phyloP scores from a whole-genome alignment of 768 basidiomycete species.

The Amanita exitialis region DNA sequence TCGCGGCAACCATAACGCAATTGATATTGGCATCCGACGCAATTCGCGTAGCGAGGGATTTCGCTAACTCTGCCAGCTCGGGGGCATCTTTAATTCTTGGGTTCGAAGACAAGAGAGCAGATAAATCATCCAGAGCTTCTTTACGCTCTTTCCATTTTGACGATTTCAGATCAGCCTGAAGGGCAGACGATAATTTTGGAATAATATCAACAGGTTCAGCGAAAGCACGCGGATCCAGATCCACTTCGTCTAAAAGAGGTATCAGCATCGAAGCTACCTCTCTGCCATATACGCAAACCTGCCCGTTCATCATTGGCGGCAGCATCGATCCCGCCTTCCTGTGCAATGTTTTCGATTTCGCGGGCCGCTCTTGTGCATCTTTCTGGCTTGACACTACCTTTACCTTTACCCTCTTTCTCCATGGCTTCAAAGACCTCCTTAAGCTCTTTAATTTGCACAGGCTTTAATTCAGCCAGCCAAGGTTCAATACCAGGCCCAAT shows the following conservation, averaged over 20 bases:
- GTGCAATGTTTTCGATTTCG: constrained; percentile 45
- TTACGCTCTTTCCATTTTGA: constrained; percentile 99
- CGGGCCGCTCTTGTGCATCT: constrained; percentile 69
- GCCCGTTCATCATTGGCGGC: constrained; percentile 17
- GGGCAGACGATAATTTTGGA: constrained; percentile 61
- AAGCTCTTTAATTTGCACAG: constrained; percentile 93
- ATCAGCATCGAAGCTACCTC: constrained; percentile 7
- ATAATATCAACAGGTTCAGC: constrained; percentile 77
- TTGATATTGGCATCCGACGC: constrained; percentile 90
- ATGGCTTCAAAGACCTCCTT: constrained; percentile 82
- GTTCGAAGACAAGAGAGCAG: constrained; percentile 54
- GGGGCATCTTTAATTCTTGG: constrained; percentile 74
- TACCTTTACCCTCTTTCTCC: constrained; percentile 80
- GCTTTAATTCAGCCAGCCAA: constrained; percentile 84
- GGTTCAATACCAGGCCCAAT: constrained; percentile 79
- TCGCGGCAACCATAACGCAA: constrained; percentile 85
- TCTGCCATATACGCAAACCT: constrained; percentile 8
- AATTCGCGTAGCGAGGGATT: constrained; percentile 70
- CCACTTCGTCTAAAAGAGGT: constrained; percentile 30
- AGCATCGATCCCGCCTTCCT: constrained; percentile 8
- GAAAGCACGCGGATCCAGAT: constrained; percentile 69
- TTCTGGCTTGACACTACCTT: constrained; percentile 71
- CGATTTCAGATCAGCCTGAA: constrained; percentile 70
- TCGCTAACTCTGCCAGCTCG: constrained; percentile 67
- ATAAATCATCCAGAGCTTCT: constrained; percentile 78